Percentiles rank a stretch among this genome's conserved stretches.
These are phyloP conservation scores for Penicillium fuscoglaucum DNA, from an alignment of 2,329 filamentous ascomycete species.

Conservation along the genomic window DNA sequence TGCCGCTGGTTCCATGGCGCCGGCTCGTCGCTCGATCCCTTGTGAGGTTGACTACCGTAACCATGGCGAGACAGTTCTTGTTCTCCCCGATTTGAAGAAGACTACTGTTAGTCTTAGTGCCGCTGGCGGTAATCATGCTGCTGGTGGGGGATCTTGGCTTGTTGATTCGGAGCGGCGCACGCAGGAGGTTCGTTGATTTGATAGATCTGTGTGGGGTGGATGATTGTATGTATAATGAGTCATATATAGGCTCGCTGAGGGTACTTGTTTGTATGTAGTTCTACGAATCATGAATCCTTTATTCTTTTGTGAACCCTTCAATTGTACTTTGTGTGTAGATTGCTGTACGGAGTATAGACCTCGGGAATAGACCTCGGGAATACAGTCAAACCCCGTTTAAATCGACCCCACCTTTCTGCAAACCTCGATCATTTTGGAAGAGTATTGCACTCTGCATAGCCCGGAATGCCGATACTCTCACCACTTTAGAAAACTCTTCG, in stretches of 20 bases:
- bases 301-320: not conserved
- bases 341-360: not conserved
- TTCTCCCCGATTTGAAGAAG: conserved; percentile 68
- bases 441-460: too few species aligned
- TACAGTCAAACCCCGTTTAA: not conserved
- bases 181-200: conserved; percentile 17
- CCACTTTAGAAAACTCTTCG: not conserved
- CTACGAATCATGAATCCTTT: conserved; percentile 21
- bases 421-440: not conserved
- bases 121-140: conserved; percentile 52
- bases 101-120: conserved; percentile 73
- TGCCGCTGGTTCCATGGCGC: conserved; percentile 13
- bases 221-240: not conserved
- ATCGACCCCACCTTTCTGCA: not conserved
- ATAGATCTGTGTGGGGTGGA: not conserved
- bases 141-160: conserved; percentile 62
- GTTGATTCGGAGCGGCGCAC: conserved; percentile 58
- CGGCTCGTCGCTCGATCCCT: conserved; percentile 43
- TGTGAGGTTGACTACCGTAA: conserved; percentile 82
- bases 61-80: conserved; percentile 72
- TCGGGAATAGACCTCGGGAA: not conserved
- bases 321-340: not conserved
- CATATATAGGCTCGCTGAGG: not conserved
- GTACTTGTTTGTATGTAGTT: conserved; percentile 14
- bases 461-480: not conserved